These are phyloP conservation scores for Myotisia sp. DNA, from an alignment of 2,329 filamentous ascomycete genomes.

Conservation along the genomic window DNA sequence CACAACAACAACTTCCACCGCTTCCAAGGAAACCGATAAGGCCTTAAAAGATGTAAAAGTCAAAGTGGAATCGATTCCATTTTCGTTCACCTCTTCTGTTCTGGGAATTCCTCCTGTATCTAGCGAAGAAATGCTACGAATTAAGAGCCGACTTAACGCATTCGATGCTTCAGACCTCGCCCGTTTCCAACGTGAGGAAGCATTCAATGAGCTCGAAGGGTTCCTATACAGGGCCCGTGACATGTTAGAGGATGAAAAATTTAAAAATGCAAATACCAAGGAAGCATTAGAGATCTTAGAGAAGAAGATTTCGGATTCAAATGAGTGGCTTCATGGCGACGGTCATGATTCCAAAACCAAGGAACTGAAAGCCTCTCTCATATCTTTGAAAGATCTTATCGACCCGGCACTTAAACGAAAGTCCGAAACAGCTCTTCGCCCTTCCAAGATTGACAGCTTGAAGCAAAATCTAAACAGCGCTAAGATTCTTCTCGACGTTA, in stretches of 20 bases:
- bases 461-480: slow-evolving; percentile 59
- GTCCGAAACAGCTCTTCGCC: slow-evolving; percentile 57
- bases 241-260: slow-evolving; percentile 61
- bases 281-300: slow-evolving; percentile 54
- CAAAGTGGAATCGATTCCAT: slow-evolving; percentile 38
- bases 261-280: slow-evolving; percentile 56
- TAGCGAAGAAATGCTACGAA: slow-evolving; percentile 28
- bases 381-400: slow-evolving; percentile 63
- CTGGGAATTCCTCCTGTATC: slow-evolving; percentile 30
- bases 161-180: slow-evolving; percentile 77
- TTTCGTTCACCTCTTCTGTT: slow-evolving; percentile 37
- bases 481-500: slow-evolving; percentile 52
- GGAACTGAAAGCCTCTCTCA: slow-evolving; percentile 60
- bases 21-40: slow-evolving; percentile 31
- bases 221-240: slow-evolving; percentile 85
- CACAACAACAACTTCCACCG: slow-evolving; percentile 21
- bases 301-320: slow-evolving; percentile 51
- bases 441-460: slow-evolving; percentile 52
- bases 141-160: slow-evolving; percentile 60
- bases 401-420: slow-evolving; percentile 62
- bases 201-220: slow-evolving; percentile 80
- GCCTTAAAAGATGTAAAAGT: slow-evolving; percentile 28
- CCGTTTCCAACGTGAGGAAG: slow-evolving; percentile 64
- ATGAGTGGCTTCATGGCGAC: slow-evolving; percentile 85
- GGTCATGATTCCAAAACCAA: slow-evolving; percentile 62